A percentile compares a stretch with the other conserved stretches of the same genome.
phyloP scores from a whole-genome alignment of 1,284 basidiomycete genomes.

The Coriolopsis trogii region DNA sequence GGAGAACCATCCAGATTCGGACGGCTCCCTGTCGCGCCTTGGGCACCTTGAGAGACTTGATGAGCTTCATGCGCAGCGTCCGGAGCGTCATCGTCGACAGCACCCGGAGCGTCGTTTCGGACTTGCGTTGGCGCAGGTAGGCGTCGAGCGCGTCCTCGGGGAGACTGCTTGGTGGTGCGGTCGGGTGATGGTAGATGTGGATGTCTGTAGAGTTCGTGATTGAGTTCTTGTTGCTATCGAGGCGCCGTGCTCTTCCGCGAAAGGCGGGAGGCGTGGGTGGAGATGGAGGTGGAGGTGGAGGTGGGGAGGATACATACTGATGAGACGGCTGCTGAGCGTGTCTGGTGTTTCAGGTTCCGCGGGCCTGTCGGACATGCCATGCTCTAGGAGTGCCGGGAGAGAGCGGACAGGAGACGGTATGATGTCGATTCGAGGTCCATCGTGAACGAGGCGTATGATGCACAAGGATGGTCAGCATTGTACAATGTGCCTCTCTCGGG shows the following conservation, averaged over 20 bases:
- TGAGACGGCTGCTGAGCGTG: constrained; percentile 63
- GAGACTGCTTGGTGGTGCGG: constrained; percentile 27
- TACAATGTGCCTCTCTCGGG: no score
- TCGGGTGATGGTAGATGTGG: constrained; percentile 13
- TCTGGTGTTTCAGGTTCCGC: constrained; percentile 41
- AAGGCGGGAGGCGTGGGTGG: not conserved
- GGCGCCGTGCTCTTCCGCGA: not conserved
- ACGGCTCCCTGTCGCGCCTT: constrained; percentile 35
- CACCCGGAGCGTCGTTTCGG: constrained; percentile 44
- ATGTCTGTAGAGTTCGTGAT: constrained; percentile 21
- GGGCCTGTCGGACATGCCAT: constrained; percentile 57
- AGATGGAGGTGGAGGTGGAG: not conserved
- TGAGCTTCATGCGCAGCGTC: constrained; percentile 45
- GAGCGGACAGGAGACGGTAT: no score
- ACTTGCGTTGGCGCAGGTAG: constrained; percentile 4
- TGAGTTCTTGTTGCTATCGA: not conserved
- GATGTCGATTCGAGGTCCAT: no score
- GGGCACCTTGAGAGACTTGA: constrained; percentile 36
- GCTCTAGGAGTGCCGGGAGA: constrained; percentile 45
- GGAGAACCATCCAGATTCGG: constrained; percentile 58
- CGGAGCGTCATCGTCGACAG: constrained; percentile 69
- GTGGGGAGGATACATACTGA: constrained; percentile 46
- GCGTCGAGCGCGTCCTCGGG: constrained; percentile 1
- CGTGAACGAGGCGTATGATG: no score
- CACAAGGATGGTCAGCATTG: no score